Evolutionary conservation across 768 basidiomycete genomes (phyloP).

Genomic region (Rhizopogon vinicolor): DNA sequence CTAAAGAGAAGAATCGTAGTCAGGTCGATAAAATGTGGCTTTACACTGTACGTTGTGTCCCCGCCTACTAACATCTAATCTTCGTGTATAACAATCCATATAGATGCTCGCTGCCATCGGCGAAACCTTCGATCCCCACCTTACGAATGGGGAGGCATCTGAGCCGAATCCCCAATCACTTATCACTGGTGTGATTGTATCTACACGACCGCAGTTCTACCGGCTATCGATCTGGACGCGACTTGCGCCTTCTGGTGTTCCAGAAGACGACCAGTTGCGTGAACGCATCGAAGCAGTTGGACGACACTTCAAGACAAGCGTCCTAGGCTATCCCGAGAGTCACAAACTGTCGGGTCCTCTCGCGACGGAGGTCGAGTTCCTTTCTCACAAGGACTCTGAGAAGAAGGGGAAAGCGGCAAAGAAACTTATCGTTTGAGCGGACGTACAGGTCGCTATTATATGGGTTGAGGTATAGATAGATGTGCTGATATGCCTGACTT

Average conservation of each 20-base stretch:
- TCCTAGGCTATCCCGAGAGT: constrained; percentile 76
- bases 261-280: constrained; percentile 54
- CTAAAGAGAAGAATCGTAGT: constrained; percentile 85
- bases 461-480: constrained; percentile 7
- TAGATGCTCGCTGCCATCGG: constrained; percentile 99
- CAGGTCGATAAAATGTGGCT: constrained; percentile 97
- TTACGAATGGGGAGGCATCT: constrained; percentile 41
- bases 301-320: constrained; percentile 85
- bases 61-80: neutral
- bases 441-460: constrained; percentile 8
- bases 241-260: constrained; percentile 62
- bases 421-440: constrained; percentile 66
- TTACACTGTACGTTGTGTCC: constrained; percentile 66
- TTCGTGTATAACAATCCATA: constrained; percentile 1
- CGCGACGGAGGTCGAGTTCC: constrained; percentile 91
- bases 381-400: constrained; percentile 93
- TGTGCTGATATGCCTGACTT: constrained; percentile 23
- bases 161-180: constrained; percentile 51
- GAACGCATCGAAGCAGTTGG: constrained; percentile 84
- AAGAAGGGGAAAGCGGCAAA: constrained; percentile 84
- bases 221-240: constrained; percentile 98
- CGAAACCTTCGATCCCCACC: constrained; percentile 93
- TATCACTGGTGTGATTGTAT: constrained; percentile 93
- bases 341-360: constrained; percentile 79
- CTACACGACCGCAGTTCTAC: constrained; percentile 92